Evolutionary conservation across 352 stramenopile genomes (phyloP).

Genomic region (Phytophthora pinifolia): DNA sequence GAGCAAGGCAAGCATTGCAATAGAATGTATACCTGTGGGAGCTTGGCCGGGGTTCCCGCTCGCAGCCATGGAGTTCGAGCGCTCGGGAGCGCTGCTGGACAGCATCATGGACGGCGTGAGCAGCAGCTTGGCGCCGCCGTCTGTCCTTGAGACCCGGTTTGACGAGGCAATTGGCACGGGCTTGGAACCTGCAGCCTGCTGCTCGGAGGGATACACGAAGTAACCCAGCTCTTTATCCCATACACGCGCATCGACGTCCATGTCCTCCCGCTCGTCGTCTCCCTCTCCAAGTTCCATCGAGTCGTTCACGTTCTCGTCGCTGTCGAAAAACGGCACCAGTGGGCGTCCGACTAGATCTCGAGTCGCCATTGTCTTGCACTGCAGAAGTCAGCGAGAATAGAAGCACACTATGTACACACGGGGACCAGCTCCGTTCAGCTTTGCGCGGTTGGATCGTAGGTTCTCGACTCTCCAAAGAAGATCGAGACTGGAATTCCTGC

Average conservation of each 20-base stretch:
- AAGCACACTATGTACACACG: too few species aligned
- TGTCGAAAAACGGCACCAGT: conserved; percentile 77
- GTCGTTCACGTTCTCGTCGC: conserved; percentile 75
- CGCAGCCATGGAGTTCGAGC: conserved; percentile 24
- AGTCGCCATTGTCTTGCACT: conserved; percentile 27
- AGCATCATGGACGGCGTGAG: conserved; percentile 79
- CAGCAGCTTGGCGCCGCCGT: conserved; percentile 44
- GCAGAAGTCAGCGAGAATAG: background rate
- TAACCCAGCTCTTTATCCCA: conserved; percentile 85
- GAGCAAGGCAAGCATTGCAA: conserved; percentile 13
- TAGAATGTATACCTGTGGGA: conserved; percentile 25
- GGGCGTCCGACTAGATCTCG: conserved; percentile 61
- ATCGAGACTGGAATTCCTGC: conserved; percentile 12
- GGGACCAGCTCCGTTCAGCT: background rate
- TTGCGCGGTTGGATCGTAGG: conserved; percentile 11
- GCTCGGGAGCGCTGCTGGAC: conserved; percentile 58
- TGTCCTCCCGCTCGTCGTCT: conserved; percentile 44
- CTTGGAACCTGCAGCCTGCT: conserved; percentile 19
- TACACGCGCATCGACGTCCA: conserved; percentile 81
- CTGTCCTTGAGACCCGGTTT: conserved; percentile 21
- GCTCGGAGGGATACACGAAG: conserved; percentile 75
- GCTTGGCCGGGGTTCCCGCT: conserved; percentile 14
- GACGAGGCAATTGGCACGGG: conserved; percentile 12
- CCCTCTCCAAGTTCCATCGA: conserved; percentile 41
- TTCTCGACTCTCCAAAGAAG: conserved; percentile 11